Evolutionary conservation across 129 eudicot species (phyloP).

Genomic region (Artemisia argyi): DNA sequence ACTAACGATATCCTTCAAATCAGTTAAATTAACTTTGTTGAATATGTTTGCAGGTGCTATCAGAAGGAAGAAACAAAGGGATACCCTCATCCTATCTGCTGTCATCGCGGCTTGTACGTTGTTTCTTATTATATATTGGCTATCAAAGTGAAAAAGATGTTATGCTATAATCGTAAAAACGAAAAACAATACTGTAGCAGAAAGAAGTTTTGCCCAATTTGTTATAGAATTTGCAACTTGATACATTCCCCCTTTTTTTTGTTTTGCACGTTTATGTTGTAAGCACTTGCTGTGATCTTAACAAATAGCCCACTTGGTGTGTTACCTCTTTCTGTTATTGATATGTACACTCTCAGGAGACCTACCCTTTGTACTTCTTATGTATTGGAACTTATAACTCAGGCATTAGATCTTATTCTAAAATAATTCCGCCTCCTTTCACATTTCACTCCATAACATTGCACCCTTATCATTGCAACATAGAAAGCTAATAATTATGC

Average conservation of each 20-base stretch:
- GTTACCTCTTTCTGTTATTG: not conserved
- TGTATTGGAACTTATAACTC: too few species aligned
- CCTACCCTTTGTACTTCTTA: too few species aligned
- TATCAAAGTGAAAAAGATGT: conserved; percentile 58
- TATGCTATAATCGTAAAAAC: conserved; percentile 13
- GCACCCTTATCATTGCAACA: too few species aligned
- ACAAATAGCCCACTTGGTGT: conserved; percentile 12
- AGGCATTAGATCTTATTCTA: too few species aligned
- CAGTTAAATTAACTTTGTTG: not conserved
- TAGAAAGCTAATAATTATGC: too few species aligned
- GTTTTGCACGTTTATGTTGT: conserved; percentile 14
- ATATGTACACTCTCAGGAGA: not conserved
- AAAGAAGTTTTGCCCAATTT: conserved; percentile 30
- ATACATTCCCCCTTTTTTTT: conserved; percentile 12
- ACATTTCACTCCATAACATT: too few species aligned
- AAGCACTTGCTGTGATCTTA: conserved; percentile 12
- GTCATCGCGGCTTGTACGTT: conserved; percentile 94
- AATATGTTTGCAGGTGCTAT: conserved; percentile 68
- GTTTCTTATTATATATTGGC: conserved; percentile 91
- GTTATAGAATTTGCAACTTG: conserved; percentile 15
- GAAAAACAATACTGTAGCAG: conserved; percentile 11
- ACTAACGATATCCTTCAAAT: not conserved
- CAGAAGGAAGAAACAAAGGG: conserved; percentile 82
- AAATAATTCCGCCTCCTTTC: too few species aligned
- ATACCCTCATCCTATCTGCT: conserved; percentile 83